These are phyloP conservation scores for Fusarium sp. DNA, from an alignment of 2,329 filamentous ascomycete genomes.

Conservation along the genomic window DNA sequence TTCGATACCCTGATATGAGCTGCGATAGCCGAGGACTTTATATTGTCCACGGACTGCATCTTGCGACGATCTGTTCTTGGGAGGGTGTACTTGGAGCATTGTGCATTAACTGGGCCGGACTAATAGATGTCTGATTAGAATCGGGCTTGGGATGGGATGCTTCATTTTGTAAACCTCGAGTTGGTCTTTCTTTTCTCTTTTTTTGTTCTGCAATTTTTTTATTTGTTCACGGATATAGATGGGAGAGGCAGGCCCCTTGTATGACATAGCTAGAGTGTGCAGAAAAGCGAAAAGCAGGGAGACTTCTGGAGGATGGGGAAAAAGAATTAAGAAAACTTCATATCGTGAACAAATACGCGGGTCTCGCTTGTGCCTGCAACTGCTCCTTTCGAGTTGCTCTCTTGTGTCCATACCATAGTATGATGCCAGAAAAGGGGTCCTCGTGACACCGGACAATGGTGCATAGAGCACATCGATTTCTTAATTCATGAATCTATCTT, in stretches of 20 bases:
- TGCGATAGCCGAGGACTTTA: slow-evolving; percentile 20
- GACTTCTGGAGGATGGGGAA: slow-evolving; percentile 2
- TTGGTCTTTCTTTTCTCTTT: slow-evolving; percentile 36
- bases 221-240: slow-evolving; percentile 41
- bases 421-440: background rate
- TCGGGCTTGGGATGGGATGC: slow-evolving; percentile 43
- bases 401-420: background rate
- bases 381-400: background rate
- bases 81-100: slow-evolving; percentile 48
- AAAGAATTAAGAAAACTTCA: slow-evolving; percentile 17
- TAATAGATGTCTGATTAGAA: slow-evolving; percentile 48
- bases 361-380: background rate
- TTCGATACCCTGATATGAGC: slow-evolving; percentile 44
- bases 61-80: slow-evolving; percentile 43
- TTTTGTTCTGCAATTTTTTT: slow-evolving; percentile 36
- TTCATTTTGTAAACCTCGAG: slow-evolving; percentile 39
- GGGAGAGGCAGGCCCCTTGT: slow-evolving; percentile 40
- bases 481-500: background rate
- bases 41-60: slow-evolving; percentile 25
- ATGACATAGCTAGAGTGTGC: slow-evolving; percentile 41
- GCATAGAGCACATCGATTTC: background rate
- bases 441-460: background rate
- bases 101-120: slow-evolving; percentile 45
- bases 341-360: slow-evolving; percentile 22
- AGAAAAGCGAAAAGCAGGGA: slow-evolving; percentile 39